Evolutionary conservation across 1,139 yeast genomes (phyloP).

Genomic region (Pichia sp.): DNA sequence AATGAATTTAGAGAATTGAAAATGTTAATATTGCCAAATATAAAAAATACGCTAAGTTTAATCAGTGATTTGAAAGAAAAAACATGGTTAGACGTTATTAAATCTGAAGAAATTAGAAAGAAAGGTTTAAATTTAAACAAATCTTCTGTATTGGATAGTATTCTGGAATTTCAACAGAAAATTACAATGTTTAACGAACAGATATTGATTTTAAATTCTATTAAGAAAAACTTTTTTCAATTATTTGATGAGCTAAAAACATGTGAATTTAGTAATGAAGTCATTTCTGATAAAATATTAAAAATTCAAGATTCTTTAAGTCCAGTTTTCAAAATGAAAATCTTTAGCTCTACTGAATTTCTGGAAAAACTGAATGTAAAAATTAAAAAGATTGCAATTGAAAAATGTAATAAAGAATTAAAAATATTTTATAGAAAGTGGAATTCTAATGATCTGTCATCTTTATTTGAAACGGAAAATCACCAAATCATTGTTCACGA

Average conservation of each 20-base stretch:
- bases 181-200: conserved; percentile 30
- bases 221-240: conserved; percentile 17
- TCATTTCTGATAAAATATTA: not conserved
- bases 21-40: conserved; percentile 38
- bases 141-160: conserved; percentile 26
- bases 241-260: conserved; percentile 28
- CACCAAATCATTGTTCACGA: conserved; percentile 10
- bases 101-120: conserved; percentile 40
- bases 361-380: conserved; percentile 1
- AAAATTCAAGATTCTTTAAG: not conserved
- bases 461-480: not conserved
- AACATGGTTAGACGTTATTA: conserved; percentile 52
- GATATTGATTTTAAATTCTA: conserved; percentile 31
- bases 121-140: conserved; percentile 11
- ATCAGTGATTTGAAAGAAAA: not conserved
- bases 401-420: conserved; percentile 6
- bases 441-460: not conserved
- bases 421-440: conserved; percentile 4
- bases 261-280: conserved; percentile 27
- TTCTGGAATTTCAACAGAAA: conserved; percentile 38
- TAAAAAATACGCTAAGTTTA: conserved; percentile 29
- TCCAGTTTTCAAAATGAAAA: conserved; percentile 7
- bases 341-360: conserved; percentile 16
- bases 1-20: conserved; percentile 36
- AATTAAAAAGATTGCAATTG: conserved; percentile 3